A percentile compares a stretch with the other conserved stretches of the same genome.
Evolutionary conservation across 164 flowering plant genomes (phyloP).

Genomic region (Annona squamosa): DNA sequence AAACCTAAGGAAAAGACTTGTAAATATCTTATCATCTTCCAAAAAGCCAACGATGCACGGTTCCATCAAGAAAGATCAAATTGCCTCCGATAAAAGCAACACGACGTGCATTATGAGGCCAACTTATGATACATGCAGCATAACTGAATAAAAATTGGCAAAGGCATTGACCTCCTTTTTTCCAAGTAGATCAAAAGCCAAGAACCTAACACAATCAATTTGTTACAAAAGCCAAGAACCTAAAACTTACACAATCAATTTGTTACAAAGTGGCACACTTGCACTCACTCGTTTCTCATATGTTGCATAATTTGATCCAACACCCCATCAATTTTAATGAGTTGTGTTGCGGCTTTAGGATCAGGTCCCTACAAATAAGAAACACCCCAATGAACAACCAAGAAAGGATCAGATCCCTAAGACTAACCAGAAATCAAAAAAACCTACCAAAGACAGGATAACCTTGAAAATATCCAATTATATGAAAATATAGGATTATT

Average conservation of each 20-base stretch:
- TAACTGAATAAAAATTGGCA: neutral
- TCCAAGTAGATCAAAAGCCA: neutral
- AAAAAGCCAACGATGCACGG: neutral
- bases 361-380: conserved; percentile 70
- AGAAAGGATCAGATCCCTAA: neutral
- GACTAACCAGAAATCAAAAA: neutral
- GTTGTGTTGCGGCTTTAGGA: conserved; percentile 73
- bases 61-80: neutral
- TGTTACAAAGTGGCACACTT: neutral
- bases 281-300: conserved; percentile 63
- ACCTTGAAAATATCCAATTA: neutral
- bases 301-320: conserved; percentile 74
- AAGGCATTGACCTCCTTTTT: neutral
- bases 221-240: neutral
- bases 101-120: neutral
- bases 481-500: neutral
- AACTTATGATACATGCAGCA: neutral
- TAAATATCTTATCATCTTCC: neutral
- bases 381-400: neutral
- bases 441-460: neutral
- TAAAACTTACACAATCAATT: neutral
- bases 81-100: neutral
- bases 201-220: neutral
- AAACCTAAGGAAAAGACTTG: neutral
- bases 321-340: conserved; percentile 71